A percentile compares a stretch with the other conserved stretches of the same genome.
phyloP scores from a whole-genome alignment of 306 rosid species.

The Gastrolobium bilobum region DNA sequence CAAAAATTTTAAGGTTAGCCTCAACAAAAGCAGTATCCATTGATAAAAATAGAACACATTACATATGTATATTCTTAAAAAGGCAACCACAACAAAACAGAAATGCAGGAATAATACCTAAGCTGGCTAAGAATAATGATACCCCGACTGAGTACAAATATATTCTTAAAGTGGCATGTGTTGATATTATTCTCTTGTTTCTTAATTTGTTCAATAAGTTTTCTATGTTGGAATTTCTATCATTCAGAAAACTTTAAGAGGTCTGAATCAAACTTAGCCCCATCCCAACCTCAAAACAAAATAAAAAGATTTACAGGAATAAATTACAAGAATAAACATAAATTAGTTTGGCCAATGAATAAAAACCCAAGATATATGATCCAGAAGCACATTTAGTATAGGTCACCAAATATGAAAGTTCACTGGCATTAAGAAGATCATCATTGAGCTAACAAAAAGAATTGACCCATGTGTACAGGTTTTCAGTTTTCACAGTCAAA shows the following conservation, averaged over 20 bases:
- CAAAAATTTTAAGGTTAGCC: slow-evolving; percentile 1
- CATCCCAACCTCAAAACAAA: neutral
- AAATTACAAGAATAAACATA: neutral
- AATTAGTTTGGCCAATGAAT: neutral
- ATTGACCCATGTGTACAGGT: neutral
- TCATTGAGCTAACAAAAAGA: neutral
- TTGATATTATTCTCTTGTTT: neutral
- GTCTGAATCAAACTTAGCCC: neutral
- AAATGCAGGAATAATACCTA: neutral
- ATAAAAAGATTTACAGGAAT: neutral
- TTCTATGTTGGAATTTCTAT: slow-evolving; percentile 6
- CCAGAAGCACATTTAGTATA: neutral
- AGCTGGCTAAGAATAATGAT: neutral
- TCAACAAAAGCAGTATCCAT: slow-evolving; percentile 14
- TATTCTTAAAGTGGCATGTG: slow-evolving; percentile 15
- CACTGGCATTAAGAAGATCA: neutral
- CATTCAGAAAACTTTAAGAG: neutral
- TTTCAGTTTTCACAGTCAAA: neutral
- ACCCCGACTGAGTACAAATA: neutral
- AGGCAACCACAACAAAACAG: neutral
- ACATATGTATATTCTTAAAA: neutral
- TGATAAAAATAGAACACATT: neutral
- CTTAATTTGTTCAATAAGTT: neutral
- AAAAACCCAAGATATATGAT: neutral
- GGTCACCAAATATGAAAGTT: neutral